phyloP scores from a whole-genome alignment of 139 green algal species.

The Micractinium sp. region DNA sequence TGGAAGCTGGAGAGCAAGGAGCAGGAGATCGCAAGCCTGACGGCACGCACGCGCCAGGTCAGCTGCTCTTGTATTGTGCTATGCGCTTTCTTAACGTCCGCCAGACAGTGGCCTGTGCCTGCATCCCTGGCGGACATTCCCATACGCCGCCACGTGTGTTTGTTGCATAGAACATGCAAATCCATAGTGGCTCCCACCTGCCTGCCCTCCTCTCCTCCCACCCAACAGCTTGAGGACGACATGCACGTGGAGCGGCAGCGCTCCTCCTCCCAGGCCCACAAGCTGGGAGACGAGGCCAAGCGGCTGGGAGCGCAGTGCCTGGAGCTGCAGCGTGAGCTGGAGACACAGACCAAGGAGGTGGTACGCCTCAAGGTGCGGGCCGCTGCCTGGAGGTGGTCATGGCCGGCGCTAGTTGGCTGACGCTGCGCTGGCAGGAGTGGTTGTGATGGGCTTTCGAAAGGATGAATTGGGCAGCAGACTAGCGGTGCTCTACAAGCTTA shows the following conservation, averaged over 20 bases:
- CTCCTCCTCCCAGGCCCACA: slow-evolving; percentile 16
- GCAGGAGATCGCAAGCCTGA: slow-evolving; percentile 25
- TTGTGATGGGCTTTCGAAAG: neutral
- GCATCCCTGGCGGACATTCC: too few relatives aligned
- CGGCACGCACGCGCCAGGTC: slow-evolving; percentile 7
- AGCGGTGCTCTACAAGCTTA: neutral
- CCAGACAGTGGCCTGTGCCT: too few relatives aligned
- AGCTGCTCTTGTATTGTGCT: neutral
- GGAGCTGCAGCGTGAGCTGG: slow-evolving; percentile 31
- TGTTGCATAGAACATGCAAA: too few relatives aligned
- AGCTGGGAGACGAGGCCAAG: slow-evolving; percentile 34
- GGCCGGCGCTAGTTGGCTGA: neutral
- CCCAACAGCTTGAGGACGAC: slow-evolving; percentile 29
- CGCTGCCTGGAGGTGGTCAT: too few relatives aligned
- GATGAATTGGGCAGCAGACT: neutral
- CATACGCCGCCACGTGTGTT: too few relatives aligned
- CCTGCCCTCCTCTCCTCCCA: neutral
- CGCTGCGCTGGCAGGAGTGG: neutral
- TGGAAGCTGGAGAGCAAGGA: slow-evolving; percentile 42
- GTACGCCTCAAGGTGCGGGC: slow-evolving; percentile 14
- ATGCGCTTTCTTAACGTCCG: neutral
- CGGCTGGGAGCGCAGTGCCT: slow-evolving; percentile 5
- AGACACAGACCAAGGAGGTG: slow-evolving; percentile 4
- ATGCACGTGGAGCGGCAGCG: slow-evolving; percentile 32
- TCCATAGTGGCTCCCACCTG: too few relatives aligned